phyloP scores from a whole-genome alignment of 768 basidiomycete genomes.

The Amanita exitialis region DNA sequence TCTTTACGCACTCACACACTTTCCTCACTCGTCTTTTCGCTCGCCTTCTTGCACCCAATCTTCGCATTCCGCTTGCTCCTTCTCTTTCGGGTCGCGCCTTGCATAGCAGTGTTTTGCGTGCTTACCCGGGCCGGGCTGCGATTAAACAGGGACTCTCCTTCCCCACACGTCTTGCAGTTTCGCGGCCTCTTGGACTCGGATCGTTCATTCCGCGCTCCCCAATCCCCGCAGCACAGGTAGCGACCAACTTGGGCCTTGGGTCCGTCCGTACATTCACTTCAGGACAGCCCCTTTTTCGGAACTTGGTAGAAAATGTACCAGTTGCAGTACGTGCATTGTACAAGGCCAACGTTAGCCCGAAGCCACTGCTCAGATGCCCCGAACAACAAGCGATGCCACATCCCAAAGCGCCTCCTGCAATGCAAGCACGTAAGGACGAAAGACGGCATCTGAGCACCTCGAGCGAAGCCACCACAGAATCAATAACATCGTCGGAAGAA shows the following conservation, averaged over 20 bases:
- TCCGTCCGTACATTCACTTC: conserved; percentile 69
- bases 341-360: conserved; percentile 63
- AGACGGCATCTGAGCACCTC: background rate
- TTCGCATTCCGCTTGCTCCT: conserved; percentile 18
- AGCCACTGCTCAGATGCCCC: conserved; percentile 5
- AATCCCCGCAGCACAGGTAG: conserved; percentile 33
- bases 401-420: background rate
- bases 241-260: conserved; percentile 65
- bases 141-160: conserved; percentile 50
- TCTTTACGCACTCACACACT: conserved; percentile 45
- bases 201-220: conserved; percentile 53
- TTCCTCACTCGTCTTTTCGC: conserved; percentile 45
- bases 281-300: conserved; percentile 67
- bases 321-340: conserved; percentile 65
- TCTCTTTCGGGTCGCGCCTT: conserved; percentile 17
- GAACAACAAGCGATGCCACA: background rate
- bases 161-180: conserved; percentile 40
- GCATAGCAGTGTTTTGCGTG: conserved; percentile 22
- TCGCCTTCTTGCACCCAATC: conserved; percentile 48
- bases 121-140: conserved; percentile 12
- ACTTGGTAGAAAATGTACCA: conserved; percentile 72
- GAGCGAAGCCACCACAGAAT: background rate
- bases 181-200: conserved; percentile 28
- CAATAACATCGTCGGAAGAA: conserved; percentile 12
- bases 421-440: background rate